Percentiles rank a stretch among this genome's conserved stretches.
Evolutionary conservation across 495 filamentous ascomycete genomes (phyloP).

Genomic region (Penicillium manginii): DNA sequence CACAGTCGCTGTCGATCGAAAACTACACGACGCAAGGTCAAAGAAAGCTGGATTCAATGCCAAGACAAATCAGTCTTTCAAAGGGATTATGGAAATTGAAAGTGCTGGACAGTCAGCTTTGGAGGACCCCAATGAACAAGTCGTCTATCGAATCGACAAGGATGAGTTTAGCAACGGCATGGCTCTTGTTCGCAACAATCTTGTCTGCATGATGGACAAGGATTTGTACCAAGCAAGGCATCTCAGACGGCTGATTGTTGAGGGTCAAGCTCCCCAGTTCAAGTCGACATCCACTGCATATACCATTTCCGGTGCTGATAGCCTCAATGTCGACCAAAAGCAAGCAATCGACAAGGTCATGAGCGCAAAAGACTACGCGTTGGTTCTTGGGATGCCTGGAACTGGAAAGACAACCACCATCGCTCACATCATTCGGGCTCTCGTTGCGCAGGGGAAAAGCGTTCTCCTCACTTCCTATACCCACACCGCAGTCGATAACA

Average conservation of each 20-base stretch:
- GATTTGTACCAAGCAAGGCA: conserved; percentile 71
- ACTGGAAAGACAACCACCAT: conserved; percentile 99
- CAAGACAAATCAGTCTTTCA: conserved; percentile 78
- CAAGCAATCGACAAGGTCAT: conserved; percentile 90
- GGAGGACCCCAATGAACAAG: conserved; percentile 56
- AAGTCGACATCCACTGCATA: conserved; percentile 65
- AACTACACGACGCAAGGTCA: conserved; percentile 83
- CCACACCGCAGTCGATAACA: conserved; percentile 97
- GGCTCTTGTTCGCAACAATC: conserved; percentile 90
- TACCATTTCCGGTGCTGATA: conserved; percentile 48
- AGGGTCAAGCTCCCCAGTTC: conserved; percentile 72
- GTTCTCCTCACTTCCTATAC: conserved; percentile 94
- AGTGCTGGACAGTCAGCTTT: conserved; percentile 49
- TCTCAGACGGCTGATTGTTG: conserved; percentile 77
- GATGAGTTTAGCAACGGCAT: conserved; percentile 98
- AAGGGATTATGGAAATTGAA: conserved; percentile 88
- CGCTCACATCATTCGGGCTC: conserved; percentile 91
- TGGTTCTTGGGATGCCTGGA: conserved; percentile 96
- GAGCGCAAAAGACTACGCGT: conserved; percentile 90
- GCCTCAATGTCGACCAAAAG: conserved; percentile 84
- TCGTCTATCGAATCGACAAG: conserved; percentile 87
- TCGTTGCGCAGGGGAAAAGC: conserved; percentile 87
- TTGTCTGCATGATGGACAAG: conserved; percentile 88
- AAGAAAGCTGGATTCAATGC: conserved; percentile 73
- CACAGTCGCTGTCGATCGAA: conserved; percentile 84